These are phyloP conservation scores for Serendipita sp. DNA, from an alignment of 768 basidiomycete genomes.

Conservation along the genomic window DNA sequence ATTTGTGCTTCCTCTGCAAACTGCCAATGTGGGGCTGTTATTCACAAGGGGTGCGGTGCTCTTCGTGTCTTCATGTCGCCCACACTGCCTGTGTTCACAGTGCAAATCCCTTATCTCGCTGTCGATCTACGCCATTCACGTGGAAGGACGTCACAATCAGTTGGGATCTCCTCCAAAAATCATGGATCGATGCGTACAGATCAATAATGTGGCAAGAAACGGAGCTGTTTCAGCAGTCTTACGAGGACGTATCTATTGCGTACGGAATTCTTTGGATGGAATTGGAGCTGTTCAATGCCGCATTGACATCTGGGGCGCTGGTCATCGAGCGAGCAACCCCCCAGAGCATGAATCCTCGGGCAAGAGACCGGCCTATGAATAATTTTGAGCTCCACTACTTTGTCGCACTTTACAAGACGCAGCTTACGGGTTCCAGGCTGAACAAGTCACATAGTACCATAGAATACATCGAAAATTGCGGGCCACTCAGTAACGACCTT, in stretches of 20 bases:
- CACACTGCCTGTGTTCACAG: conserved; percentile 34
- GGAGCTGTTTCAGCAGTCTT: conserved; percentile 31
- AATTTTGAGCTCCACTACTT: conserved; percentile 46
- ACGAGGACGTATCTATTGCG: conserved; percentile 54
- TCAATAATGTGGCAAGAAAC: conserved; percentile 27
- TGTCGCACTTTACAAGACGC: conserved; percentile 33
- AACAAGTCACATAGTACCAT: conserved; percentile 34
- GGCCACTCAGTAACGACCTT: not conserved
- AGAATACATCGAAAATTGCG: conserved; percentile 5
- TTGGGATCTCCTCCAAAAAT: conserved; percentile 35
- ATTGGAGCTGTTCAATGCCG: conserved; percentile 47
- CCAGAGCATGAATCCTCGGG: conserved; percentile 14
- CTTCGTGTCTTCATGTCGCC: conserved; percentile 40
- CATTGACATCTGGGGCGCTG: conserved; percentile 47
- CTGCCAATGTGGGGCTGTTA: conserved; percentile 58
- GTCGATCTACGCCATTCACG: conserved; percentile 24
- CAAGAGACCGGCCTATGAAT: conserved; percentile 23
- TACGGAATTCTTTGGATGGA: conserved; percentile 49
- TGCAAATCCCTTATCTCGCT: conserved; percentile 20
- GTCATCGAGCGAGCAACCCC: conserved; percentile 25
- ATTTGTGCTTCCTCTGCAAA: conserved; percentile 50
- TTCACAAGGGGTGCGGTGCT: conserved; percentile 48
- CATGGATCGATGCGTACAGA: conserved; percentile 37
- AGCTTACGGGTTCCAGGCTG: conserved; percentile 28
- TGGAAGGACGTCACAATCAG: conserved; percentile 34